Percentiles rank a stretch among this genome's conserved stretches.
Conservation (phyloP, 768 basidiomycete species). For the Boletus edulis region DNA sequence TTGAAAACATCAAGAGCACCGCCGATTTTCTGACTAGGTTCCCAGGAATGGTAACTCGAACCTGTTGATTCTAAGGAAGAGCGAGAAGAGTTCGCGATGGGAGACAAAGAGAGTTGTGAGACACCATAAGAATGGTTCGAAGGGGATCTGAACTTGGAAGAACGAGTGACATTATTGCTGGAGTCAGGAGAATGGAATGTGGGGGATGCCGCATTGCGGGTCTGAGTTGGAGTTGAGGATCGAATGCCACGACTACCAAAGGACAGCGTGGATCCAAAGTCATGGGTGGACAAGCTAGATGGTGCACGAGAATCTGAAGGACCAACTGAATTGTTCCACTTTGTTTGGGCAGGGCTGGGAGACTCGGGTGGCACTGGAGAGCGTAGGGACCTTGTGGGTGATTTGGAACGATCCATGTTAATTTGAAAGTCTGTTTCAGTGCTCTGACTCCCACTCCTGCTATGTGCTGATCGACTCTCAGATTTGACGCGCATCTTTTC, state of each 20-base stretch:
- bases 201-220: constrained; percentile 52
- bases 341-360: constrained; percentile 42
- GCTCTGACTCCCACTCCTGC: constrained; percentile 58
- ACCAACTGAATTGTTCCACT: constrained; percentile 30
- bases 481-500: constrained; percentile 32
- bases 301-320: constrained; percentile 40
- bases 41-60: constrained; percentile 85
- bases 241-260: constrained; percentile 42
- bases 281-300: constrained; percentile 48
- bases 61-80: constrained; percentile 79
- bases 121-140: constrained; percentile 52
- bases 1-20: constrained; percentile 52
- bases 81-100: constrained; percentile 70
- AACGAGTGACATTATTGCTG: constrained; percentile 43
- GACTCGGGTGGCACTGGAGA: constrained; percentile 62
- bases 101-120: constrained; percentile 64
- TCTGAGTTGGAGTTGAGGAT: constrained; percentile 69
- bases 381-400: constrained; percentile 46
- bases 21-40: constrained; percentile 56
- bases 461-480: constrained; percentile 39
- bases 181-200: constrained; percentile 35
- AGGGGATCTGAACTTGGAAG: constrained; percentile 47
- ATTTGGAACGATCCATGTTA: constrained; percentile 37
- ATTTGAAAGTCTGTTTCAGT: constrained; percentile 32
- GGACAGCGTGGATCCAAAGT: constrained; percentile 47